Percentiles rank a stretch among this genome's conserved stretches.
phyloP scores from a whole-genome alignment of 805 yeast species.

The Pichia rugopelliculosa region DNA sequence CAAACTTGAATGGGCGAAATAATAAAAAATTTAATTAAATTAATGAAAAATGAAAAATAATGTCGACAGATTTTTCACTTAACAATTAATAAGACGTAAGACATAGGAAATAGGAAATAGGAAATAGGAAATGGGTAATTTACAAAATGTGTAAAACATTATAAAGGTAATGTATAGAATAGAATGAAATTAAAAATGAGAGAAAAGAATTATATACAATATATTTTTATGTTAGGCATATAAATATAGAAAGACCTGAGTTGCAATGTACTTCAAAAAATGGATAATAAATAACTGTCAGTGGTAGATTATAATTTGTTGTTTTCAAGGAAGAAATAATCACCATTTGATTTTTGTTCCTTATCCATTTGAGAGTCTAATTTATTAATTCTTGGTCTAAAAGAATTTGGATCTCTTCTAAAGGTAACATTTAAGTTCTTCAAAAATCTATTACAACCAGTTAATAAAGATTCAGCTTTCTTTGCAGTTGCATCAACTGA shows the following conservation, averaged over 20 bases:
- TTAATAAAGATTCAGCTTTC: conserved; percentile 84
- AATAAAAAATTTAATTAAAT: not conserved
- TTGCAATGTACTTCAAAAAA: not conserved
- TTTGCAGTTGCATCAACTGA: conserved; percentile 80
- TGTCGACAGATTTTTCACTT: not conserved
- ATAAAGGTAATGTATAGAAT: not conserved
- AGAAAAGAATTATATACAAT: not conserved
- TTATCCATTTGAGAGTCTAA: conserved; percentile 98
- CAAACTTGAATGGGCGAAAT: not conserved
- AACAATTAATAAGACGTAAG: too few species aligned
- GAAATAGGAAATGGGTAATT: not conserved
- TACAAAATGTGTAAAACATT: not conserved
- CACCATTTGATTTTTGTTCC: conserved; percentile 89
- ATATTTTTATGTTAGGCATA: not conserved
- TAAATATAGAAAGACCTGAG: not conserved
- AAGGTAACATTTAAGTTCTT: conserved; percentile 96
- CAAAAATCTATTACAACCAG: conserved; percentile 96
- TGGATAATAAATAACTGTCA: not conserved
- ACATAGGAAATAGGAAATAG: too few species aligned
- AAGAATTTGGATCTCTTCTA: conserved; percentile 98
- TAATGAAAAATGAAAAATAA: not conserved
- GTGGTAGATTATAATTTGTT: conserved; percentile 28
- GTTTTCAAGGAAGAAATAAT: conserved; percentile 91
- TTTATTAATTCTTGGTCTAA: conserved; percentile 98
- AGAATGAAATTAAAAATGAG: not conserved